Base-by-base conservation (phyloP, 371 early-diverging fungal species). In the Mortierella sp. region DNA sequence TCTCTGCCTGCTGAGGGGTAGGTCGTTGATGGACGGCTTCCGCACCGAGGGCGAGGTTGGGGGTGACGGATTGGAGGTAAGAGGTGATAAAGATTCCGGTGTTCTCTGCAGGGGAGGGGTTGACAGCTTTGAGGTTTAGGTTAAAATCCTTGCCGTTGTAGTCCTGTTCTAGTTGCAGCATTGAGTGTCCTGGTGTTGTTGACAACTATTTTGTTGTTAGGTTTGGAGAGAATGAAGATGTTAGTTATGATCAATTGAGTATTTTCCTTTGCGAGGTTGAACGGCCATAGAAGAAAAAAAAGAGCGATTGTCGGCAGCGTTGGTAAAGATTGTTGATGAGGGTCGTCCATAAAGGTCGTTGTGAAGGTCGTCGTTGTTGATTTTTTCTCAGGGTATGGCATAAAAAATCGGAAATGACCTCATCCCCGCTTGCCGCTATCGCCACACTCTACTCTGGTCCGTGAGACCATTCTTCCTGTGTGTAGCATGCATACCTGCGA, bases 91-190 rank as follows among this genome's bases (percentile, higher is more conserved):
- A 97, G 74, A 98, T 94, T 76, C 99, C 99, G 16, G 98, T 98
- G 77, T 88, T 89, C 77, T 97, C 98, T 61, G 95, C 88, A 11
- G 95, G 95, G 76, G 96, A 96, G 48, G 98, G 97, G 92, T 99
- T 98, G 91, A 98, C 93, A 69, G 96, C 96, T 92, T 98, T 98
- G 85, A 96, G 77, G 89, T 96, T 97, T 75, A 95, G 70, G 46
- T 95, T 90, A 87, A 91, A 98, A 89, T 98, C 98, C n/a, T 92
- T 82, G 71, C 98, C 99, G 74, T 93, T 91, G 88, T 96, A 94
- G 86, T 99, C 99, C 86, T 95, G 94, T 83, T 99, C 99, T 48
- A 96, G 76, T 88, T 96, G 95, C 74, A 98, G 77, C 97, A 97
- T 97, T 69, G 96, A 96, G 77, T 97, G 96, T 72, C 94, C 96